These are phyloP conservation scores for Boletus rubescentipes DNA, from an alignment of 768 basidiomycete genomes.

Conservation along the genomic window DNA sequence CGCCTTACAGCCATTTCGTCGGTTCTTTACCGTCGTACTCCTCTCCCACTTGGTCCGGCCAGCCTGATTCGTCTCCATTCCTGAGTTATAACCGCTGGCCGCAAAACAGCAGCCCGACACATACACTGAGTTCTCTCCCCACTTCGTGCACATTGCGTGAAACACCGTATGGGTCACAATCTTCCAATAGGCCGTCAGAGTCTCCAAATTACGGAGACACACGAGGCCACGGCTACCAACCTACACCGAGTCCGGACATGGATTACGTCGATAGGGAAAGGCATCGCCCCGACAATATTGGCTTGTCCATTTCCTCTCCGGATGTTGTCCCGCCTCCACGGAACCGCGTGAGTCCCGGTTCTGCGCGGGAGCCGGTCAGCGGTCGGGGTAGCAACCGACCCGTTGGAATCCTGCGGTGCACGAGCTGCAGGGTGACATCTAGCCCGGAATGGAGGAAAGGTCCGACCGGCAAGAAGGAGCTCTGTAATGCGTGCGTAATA, in stretches of 20 bases:
- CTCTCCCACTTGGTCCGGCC: conserved; percentile 26
- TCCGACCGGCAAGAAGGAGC: conserved; percentile 85
- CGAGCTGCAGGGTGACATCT: conserved; percentile 75
- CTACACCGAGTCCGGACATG: conserved; percentile 37
- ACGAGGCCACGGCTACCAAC: conserved; percentile 37
- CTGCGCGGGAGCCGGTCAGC: conserved; percentile 46
- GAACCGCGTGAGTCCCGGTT: conserved; percentile 54
- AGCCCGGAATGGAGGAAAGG: conserved; percentile 94
- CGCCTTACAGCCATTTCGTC: conserved; percentile 28
- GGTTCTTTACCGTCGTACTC: conserved; percentile 29
- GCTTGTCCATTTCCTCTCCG: conserved; percentile 26
- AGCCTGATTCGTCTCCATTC: conserved; percentile 31
- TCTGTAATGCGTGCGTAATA: conserved; percentile 83
- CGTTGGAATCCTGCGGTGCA: conserved; percentile 67
- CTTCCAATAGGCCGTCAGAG: conserved; percentile 42
- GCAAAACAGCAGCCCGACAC: conserved; percentile 28
- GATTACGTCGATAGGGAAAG: conserved; percentile 40
- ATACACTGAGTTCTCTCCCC: conserved; percentile 24
- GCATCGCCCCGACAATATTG: conserved; percentile 32
- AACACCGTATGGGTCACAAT: conserved; percentile 25
- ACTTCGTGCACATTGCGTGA: conserved; percentile 32
- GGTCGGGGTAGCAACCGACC: conserved; percentile 60
- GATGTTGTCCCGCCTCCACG: conserved; percentile 58
- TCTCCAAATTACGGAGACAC: conserved; percentile 27
- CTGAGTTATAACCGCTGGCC: conserved; percentile 32